phyloP scores from a whole-genome alignment of 139 green algal species.

The Dunaliella primolecta region DNA sequence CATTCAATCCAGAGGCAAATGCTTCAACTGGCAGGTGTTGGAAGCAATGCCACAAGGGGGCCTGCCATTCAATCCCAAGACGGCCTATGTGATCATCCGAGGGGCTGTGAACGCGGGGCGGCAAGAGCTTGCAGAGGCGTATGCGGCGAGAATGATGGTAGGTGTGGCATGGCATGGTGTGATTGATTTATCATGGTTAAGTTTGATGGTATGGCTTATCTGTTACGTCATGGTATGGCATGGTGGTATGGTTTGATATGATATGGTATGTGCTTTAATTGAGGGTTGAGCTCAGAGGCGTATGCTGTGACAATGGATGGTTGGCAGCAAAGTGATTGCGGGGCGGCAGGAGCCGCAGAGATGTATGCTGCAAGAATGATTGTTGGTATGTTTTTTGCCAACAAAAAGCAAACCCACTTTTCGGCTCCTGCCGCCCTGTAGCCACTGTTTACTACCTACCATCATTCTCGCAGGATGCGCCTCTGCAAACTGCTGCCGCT shows the following conservation, averaged over 20 bases:
- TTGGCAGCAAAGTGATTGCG: neutral
- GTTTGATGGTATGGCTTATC: neutral
- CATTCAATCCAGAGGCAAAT: neutral
- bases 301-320: neutral
- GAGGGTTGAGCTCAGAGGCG: neutral
- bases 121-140: conserved; percentile 4
- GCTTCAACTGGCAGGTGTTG: neutral
- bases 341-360: no score
- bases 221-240: neutral
- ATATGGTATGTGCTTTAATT: neutral
- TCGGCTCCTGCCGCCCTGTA: no score
- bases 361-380: no score
- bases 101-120: conserved; percentile 7
- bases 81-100: conserved; percentile 2
- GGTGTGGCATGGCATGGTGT: neutral
- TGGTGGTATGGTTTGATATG: neutral
- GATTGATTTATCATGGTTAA: neutral
- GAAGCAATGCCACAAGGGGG: neutral
- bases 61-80: neutral
- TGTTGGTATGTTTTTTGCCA: no score
- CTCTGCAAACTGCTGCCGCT: no score
- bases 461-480: no score
- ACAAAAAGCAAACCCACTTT: no score
- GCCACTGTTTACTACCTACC: no score
- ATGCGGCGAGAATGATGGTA: neutral